Percentiles rank a stretch among this genome's conserved stretches.
phyloP scores from a whole-genome alignment of 2,329 filamentous ascomycete species.

The Fusarium annulatum region DNA sequence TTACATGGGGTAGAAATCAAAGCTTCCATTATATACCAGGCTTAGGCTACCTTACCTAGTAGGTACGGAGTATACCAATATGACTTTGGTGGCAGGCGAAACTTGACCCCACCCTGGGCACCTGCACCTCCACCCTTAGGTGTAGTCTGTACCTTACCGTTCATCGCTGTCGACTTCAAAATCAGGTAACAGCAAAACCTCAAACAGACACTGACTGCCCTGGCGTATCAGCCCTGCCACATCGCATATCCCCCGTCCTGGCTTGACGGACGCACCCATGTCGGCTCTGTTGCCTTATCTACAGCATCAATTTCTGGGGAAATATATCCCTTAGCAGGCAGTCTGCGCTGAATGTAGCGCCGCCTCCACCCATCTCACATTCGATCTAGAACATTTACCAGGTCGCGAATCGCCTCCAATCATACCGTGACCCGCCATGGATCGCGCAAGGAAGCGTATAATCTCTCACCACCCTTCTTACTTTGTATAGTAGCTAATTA shows the following conservation, averaged over 20 bases:
- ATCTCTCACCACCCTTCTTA: conserved; percentile 11
- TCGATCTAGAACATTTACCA: conserved; percentile 29
- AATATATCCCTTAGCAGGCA: conserved; percentile 57
- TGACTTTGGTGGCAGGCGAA: background rate
- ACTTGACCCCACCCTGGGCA: conserved; percentile 13
- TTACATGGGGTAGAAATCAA: background rate
- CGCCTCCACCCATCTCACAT: conserved; percentile 40
- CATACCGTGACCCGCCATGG: conserved; percentile 62
- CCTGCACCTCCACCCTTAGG: conserved; percentile 15
- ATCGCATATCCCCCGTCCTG: conserved; percentile 41
- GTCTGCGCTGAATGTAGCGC: conserved; percentile 60
- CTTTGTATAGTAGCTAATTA: conserved; percentile 27
- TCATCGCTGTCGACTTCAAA: conserved; percentile 31
- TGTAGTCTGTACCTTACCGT: conserved; percentile 10
- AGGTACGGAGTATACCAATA: background rate
- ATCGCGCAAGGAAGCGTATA: conserved; percentile 73
- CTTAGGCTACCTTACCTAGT: background rate
- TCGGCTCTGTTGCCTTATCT: conserved; percentile 51
- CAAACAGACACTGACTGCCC: conserved; percentile 11
- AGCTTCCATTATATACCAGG: background rate
- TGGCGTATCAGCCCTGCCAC: conserved; percentile 30
- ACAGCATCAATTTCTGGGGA: conserved; percentile 51
- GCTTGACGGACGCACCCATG: conserved; percentile 53
- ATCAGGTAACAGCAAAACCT: conserved; percentile 36
- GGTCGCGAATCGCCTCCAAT: conserved; percentile 42